Base-by-base conservation (phyloP, 139 green algal genomes). In the Chlorella sorokiniana region DNA sequence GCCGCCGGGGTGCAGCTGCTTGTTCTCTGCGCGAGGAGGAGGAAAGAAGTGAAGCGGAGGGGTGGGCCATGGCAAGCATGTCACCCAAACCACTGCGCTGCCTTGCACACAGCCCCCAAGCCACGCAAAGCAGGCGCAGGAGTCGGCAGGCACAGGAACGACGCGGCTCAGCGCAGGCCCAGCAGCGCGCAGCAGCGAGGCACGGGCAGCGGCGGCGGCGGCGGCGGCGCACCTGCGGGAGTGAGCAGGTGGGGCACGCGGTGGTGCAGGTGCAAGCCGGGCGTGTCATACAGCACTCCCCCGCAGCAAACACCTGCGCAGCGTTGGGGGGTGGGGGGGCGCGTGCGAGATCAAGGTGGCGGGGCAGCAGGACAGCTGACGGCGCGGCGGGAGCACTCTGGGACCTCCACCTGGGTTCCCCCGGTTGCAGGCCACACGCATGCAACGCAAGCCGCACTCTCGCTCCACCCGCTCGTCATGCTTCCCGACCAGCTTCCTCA, bases 181-280 rank as follows among this genome's bases (percentile, higher is more conserved):
- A n/a, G n/a, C n/a, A n/a, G n/a, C n/a, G 25, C 35, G 54, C 23
- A 27, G 25, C 14, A 63, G 75, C 25, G 52, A 20, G 16, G 18
- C 16, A 20, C 29, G 23, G 29, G 11, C 18, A 8, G 10, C 11
- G 7, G 51, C 4, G 4, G 48, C 51, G 5, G 31, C 33, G 4
- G 38, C 8, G 40, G 16, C 5, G 4, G 69, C 71, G 23, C 48
- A 64, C 71, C 71, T 3, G 81, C 82, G 1, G 93, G 93, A 0
- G 85, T 85, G 29, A 99, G 88, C 74, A 96, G 91, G 77, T 98
- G 94, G 1, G 93, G 89, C 73, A 99, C 81, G 38, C 95, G 88
- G 86, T 99, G 96, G 81, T 97, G 92, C 48, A 99, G 84, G 85
- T 98, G 95, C 45, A 99, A 78, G 20, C 96, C 96, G 9, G 96